Evolutionary conservation across 306 rosid genomes (phyloP).

Genomic region (Comarum palustre): DNA sequence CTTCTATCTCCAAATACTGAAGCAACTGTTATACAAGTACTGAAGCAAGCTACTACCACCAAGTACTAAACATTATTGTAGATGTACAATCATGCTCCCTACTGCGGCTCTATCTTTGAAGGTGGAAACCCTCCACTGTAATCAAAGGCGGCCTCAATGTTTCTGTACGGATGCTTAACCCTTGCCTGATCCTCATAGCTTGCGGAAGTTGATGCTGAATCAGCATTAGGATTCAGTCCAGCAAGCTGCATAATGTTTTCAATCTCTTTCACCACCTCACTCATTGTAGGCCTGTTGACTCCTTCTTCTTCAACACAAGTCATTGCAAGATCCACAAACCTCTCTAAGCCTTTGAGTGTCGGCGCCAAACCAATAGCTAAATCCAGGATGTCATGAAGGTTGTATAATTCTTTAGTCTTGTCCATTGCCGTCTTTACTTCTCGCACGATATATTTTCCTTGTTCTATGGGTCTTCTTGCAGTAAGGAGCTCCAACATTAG

Average conservation of each 20-base stretch:
- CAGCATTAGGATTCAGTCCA: slow-evolving; percentile 51
- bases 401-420: slow-evolving; percentile 37
- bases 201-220: slow-evolving; percentile 40
- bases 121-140: slow-evolving; percentile 32
- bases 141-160: slow-evolving; percentile 28
- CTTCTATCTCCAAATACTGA: no score
- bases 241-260: slow-evolving; percentile 43
- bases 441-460: slow-evolving; percentile 52
- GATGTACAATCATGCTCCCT: not conserved
- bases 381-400: slow-evolving; percentile 36
- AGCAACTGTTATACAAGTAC: no score
- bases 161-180: slow-evolving; percentile 26
- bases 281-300: slow-evolving; percentile 53
- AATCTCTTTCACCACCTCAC: slow-evolving; percentile 56
- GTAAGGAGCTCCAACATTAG: slow-evolving; percentile 57
- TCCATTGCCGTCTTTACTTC: slow-evolving; percentile 48
- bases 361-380: slow-evolving; percentile 24
- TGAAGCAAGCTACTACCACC: not conserved
- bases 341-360: slow-evolving; percentile 40
- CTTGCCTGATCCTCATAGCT: slow-evolving; percentile 25
- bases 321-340: slow-evolving; percentile 50
- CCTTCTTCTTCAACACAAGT: slow-evolving; percentile 54
- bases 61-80: not conserved
- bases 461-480: slow-evolving; percentile 55
- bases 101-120: not conserved